Conservation (phyloP, 768 basidiomycete species). For the Chiua virens region DNA sequence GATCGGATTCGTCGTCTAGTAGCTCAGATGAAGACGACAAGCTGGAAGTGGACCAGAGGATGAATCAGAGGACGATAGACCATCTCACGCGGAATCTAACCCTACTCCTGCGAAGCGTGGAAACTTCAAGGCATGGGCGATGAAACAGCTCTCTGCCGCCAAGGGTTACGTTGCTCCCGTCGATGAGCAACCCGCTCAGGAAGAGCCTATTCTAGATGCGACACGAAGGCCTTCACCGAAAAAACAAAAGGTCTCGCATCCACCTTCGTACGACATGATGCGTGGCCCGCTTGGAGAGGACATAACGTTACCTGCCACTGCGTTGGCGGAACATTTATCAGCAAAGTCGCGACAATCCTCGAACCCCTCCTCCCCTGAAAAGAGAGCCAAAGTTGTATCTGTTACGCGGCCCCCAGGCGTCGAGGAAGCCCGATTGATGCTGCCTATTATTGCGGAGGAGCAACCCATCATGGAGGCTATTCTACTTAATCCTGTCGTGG, state of each 20-base stretch:
- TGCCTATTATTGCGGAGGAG: conserved; percentile 93
- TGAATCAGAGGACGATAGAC: conserved; percentile 16
- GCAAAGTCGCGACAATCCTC: conserved; percentile 2
- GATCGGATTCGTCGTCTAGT: conserved; percentile 67
- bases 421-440: conserved; percentile 69
- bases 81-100: conserved; percentile 15
- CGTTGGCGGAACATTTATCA: conserved; percentile 51
- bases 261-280: conserved; percentile 41
- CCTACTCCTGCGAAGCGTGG: conserved; percentile 36
- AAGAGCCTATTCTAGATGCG: conserved; percentile 5
- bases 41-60: conserved; percentile 10
- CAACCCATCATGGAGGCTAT: conserved; percentile 93
- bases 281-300: conserved; percentile 82
- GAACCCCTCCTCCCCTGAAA: conserved; percentile 10
- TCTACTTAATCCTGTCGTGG: conserved; percentile 77
- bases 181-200: conserved; percentile 12
- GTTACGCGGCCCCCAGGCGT: conserved; percentile 70
- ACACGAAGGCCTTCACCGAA: conserved; percentile 33
- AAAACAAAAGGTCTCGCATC: conserved; percentile 45
- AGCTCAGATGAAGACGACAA: conserved; percentile 54
- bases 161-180: conserved; percentile 37
- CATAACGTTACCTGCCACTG: conserved; percentile 62
- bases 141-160: conserved; percentile 63
- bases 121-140: conserved; percentile 90
- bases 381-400: conserved; percentile 44